Conservation (phyloP, 495 filamentous ascomycete genomes). For the Lasiosphaeria miniovina region DNA sequence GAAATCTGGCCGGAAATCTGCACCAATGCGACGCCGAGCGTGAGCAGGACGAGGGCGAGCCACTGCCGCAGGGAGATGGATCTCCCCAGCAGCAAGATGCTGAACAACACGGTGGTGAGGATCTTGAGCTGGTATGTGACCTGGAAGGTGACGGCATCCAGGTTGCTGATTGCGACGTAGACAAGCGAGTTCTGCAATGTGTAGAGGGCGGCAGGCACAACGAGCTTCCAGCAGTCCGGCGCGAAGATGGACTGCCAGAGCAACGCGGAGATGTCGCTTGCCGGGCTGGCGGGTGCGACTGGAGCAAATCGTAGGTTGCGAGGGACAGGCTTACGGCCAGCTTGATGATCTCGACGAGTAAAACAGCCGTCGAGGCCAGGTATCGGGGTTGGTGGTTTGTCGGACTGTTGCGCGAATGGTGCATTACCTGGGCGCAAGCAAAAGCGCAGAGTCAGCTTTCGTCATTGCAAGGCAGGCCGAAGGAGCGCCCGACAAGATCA, state of each 20-base stretch:
- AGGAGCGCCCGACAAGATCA: background rate
- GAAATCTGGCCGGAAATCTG: conserved; percentile 49
- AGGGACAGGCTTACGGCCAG: conserved; percentile 61
- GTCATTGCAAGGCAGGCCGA: background rate
- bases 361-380: conserved; percentile 69
- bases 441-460: background rate
- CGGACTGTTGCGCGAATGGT: conserved; percentile 68
- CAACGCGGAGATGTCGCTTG: conserved; percentile 54
- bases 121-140: conserved; percentile 73
- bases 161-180: conserved; percentile 68
- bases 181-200: conserved; percentile 69
- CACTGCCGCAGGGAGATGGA: conserved; percentile 58
- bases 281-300: conserved; percentile 56
- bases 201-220: conserved; percentile 66
- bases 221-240: conserved; percentile 72
- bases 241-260: conserved; percentile 60
- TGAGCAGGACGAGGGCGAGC: conserved; percentile 59
- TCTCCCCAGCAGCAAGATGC: conserved; percentile 55
- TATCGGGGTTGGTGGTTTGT: conserved; percentile 63
- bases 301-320: conserved; percentile 29
- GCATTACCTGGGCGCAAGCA: conserved; percentile 49
- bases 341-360: conserved; percentile 70
- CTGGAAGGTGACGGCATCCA: conserved; percentile 68
- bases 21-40: conserved; percentile 62
- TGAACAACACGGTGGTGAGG: conserved; percentile 64